phyloP scores from a whole-genome alignment of 2,329 filamentous ascomycete genomes.

The Mycocentrospora acerina region DNA sequence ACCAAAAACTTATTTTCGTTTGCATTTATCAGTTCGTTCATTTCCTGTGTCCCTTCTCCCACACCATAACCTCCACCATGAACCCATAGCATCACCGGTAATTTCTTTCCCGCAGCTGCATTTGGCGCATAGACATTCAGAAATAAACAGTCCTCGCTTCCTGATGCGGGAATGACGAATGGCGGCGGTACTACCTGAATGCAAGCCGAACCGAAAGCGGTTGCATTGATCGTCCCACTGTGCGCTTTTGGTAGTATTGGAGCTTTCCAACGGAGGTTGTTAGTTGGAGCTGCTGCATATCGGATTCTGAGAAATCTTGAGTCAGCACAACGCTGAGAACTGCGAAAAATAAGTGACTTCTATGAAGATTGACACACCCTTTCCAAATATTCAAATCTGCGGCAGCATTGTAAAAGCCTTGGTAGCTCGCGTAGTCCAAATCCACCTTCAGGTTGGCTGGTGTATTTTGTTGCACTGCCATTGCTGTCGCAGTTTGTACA shows the following conservation, averaged over 20 bases:
- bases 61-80: constrained; percentile 40
- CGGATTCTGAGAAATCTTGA: no score
- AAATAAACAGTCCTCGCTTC: constrained; percentile 42
- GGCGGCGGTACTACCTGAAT: constrained; percentile 14
- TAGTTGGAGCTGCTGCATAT: constrained; percentile 20
- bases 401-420: constrained; percentile 14
- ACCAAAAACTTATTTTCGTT: constrained; percentile 53
- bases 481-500: not conserved
- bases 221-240: constrained; percentile 6
- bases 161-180: constrained; percentile 4
- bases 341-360: not conserved
- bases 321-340: not conserved
- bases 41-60: constrained; percentile 43
- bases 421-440: constrained; percentile 23
- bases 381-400: constrained; percentile 24
- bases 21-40: constrained; percentile 47
- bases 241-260: constrained; percentile 14
- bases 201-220: constrained; percentile 14
- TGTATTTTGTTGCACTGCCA: constrained; percentile 1
- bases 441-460: constrained; percentile 9
- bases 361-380: constrained; percentile 13
- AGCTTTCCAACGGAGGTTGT: constrained; percentile 17
- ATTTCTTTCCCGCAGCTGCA: constrained; percentile 14
- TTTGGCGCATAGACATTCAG: constrained; percentile 39
- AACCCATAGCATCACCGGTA: constrained; percentile 40